A percentile compares a stretch with the other conserved stretches of the same genome.
Evolutionary conservation across 441 rosid genomes (phyloP).

Genomic region (Kokia cookei): DNA sequence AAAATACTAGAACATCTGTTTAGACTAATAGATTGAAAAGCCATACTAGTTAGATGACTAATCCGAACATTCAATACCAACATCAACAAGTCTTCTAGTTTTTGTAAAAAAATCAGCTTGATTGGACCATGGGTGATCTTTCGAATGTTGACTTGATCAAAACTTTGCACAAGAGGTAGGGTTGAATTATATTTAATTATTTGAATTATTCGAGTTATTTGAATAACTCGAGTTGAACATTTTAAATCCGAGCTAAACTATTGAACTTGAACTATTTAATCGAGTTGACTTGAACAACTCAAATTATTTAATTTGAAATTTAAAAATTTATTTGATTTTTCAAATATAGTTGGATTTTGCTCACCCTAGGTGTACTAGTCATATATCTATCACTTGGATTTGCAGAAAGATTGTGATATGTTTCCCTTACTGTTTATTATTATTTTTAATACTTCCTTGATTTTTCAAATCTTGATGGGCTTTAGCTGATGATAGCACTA

Average conservation of each 20-base stretch:
- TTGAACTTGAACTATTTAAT: too few species aligned
- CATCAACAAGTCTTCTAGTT: neutral
- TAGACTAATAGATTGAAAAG: neutral
- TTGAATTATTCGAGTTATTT: too few species aligned
- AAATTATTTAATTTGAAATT: too few species aligned
- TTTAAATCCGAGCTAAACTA: too few species aligned
- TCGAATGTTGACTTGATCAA: neutral
- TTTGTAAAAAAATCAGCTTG: neutral
- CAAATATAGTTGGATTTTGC: too few species aligned
- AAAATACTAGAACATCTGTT: neutral
- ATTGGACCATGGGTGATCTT: neutral
- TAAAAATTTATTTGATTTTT: too few species aligned
- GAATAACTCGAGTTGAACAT: too few species aligned
- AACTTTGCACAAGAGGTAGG: neutral
- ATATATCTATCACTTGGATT: neutral
- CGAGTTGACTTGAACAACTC: too few species aligned
- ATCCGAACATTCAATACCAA: too few species aligned
- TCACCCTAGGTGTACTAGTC: neutral
- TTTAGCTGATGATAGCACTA: neutral
- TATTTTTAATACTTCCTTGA: neutral
- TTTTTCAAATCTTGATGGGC: neutral
- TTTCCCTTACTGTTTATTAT: neutral
- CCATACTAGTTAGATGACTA: neutral
- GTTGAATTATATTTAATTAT: too few species aligned
- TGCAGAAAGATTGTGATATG: neutral